Evolutionary conservation across 179 eudicot genomes (phyloP).

Genomic region (Heliamphora pulchella): DNA sequence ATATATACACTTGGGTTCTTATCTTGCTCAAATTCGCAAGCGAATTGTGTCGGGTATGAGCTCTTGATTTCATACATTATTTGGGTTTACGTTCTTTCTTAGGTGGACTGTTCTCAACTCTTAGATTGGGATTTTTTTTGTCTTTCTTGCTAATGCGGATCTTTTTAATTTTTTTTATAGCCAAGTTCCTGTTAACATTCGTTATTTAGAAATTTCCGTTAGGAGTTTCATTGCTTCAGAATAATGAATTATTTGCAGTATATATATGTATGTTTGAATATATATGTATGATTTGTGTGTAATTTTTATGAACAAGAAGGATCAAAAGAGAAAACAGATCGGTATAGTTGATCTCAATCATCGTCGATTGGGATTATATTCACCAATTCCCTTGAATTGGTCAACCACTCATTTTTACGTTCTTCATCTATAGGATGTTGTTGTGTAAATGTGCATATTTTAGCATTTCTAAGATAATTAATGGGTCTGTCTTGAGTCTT

Average conservation of each 20-base stretch:
- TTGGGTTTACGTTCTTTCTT: constrained; percentile 3
- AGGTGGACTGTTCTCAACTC: background rate
- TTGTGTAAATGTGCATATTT: background rate
- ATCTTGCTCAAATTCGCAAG: background rate
- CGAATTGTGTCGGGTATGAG: constrained; percentile 4
- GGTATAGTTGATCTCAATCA: background rate
- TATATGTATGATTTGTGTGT: background rate
- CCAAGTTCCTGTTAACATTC: too few species aligned
- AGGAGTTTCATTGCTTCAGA: background rate
- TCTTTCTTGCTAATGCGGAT: background rate
- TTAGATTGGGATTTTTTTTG: background rate
- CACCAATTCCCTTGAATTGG: background rate
- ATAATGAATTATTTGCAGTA: background rate
- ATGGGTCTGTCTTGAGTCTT: background rate
- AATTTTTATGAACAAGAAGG: background rate
- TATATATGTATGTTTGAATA: background rate
- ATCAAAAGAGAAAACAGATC: background rate
- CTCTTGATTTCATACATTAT: background rate
- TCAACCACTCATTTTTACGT: background rate
- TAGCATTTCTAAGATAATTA: background rate
- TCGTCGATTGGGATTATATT: background rate
- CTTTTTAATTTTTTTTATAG: background rate
- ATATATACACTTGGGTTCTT: background rate
- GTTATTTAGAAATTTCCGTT: background rate
- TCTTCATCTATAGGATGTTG: background rate